Evolutionary conservation across 331 rosid genomes (phyloP), one percentile per base, ranked within the genome.

Genomic region (Arachis monticola): DNA sequence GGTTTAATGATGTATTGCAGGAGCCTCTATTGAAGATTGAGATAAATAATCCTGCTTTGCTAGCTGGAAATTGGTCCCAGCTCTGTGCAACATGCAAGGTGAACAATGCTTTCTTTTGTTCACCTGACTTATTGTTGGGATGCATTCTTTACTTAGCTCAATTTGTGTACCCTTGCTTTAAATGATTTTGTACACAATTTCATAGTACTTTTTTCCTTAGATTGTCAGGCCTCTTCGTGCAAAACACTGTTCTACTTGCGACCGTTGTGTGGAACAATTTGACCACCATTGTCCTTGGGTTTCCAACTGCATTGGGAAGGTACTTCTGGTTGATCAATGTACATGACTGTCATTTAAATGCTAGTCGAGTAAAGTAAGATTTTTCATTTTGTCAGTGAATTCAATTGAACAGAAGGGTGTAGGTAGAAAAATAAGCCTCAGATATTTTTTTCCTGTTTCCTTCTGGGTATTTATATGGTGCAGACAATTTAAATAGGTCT

Each of bases 241-340:
- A 52, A 92, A 95, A 87, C 99, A 95, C 68, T 95, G 99, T 80
- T 90, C 97, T 66, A 90, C 92, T 11, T 95, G 99, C 68, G 84
- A 92, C 80, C 96, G 97, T 66, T 95, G 99, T 79, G 96, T 95
- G 67, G 99, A 95, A 76, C 99, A 95, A 77, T 95, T 95, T 81
- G 99, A 95, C 75, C 99, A 92, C 83, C 99, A 95, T 81, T 95
- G 99, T 82, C 99, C 99, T 12, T 95, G 99, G 99, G 99, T 95
- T 60, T 95, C 99, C 81, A 94, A 95, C 22, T 17, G 22, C 85
- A 90, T 95, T 42, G 99, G 99, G 87, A 95, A 95, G 99, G 99
- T 95, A 79, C 67, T 47, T 52, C 71, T 64, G 67, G 45, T 74
- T 81, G 42, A 41, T 79, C 35, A 4, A 67, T 35, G 62, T 53